A percentile compares a stretch with the other conserved stretches of the same genome.
These are phyloP conservation scores for Suhomyces ambrosiae DNA, from an alignment of 1,139 yeast genomes.

Conservation along the genomic window DNA sequence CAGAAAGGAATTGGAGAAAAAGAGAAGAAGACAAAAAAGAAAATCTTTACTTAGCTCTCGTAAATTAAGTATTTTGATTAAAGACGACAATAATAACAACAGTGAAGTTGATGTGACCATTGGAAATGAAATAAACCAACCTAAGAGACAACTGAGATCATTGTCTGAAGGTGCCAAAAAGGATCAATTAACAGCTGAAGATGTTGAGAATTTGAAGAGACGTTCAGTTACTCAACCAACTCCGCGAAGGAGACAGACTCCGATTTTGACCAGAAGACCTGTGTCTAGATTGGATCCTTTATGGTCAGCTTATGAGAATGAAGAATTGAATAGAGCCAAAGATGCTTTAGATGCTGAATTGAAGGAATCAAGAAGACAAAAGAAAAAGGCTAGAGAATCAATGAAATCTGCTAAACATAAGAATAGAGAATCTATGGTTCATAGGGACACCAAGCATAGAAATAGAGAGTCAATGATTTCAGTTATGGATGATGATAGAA, in stretches of 20 bases:
- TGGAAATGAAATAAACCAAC: slow-evolving; percentile 32
- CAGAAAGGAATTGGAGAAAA: slow-evolving; percentile 49
- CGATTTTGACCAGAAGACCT: slow-evolving; percentile 57
- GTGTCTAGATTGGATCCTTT: slow-evolving; percentile 71
- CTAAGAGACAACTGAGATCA: slow-evolving; percentile 45
- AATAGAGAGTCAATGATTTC: slow-evolving; percentile 19
- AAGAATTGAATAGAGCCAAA: slow-evolving; percentile 49
- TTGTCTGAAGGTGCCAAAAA: slow-evolving; percentile 38
- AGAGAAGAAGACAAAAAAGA: slow-evolving; percentile 47
- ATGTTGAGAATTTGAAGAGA: slow-evolving; percentile 45
- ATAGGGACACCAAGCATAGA: slow-evolving; percentile 15
- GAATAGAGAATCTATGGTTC: slow-evolving; percentile 44
- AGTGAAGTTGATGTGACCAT: slow-evolving; percentile 35
- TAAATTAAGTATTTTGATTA: slow-evolving; percentile 43
- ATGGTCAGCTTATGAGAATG: slow-evolving; percentile 51
- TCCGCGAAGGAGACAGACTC: slow-evolving; percentile 43
- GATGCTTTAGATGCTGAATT: slow-evolving; percentile 46
- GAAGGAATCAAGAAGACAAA: slow-evolving; percentile 22
- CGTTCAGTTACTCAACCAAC: slow-evolving; percentile 52
- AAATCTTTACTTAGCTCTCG: slow-evolving; percentile 44
- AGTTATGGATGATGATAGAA: slow-evolving; percentile 28
- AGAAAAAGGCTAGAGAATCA: slow-evolving; percentile 24
- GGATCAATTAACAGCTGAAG: slow-evolving; percentile 43
- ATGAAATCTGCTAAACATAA: slow-evolving; percentile 6
- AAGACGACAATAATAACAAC: slow-evolving; percentile 30